Percentiles rank a stretch among this genome's conserved stretches.
Conservation (phyloP, 345 rosid species). For the Pseudoturritis turrita region DNA sequence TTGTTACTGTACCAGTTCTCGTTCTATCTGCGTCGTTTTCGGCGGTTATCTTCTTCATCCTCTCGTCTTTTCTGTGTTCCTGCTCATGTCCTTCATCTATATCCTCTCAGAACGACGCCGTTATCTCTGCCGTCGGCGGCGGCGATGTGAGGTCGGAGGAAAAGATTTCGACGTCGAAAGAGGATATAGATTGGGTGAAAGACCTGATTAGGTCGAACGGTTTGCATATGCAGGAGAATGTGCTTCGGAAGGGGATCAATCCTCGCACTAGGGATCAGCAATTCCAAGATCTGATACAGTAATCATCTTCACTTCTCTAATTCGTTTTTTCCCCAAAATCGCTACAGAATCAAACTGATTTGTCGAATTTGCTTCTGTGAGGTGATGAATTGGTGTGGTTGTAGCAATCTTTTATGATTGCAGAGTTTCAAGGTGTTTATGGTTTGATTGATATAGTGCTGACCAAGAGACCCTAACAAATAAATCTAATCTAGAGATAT, state of each 20-base stretch:
- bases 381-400: no score
- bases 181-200: conserved; percentile 76
- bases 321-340: neutral
- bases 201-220: conserved; percentile 79
- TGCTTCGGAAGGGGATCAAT: conserved; percentile 85
- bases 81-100: conserved; percentile 51
- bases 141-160: conserved; percentile 14
- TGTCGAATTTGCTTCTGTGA: no score
- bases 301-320: neutral
- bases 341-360: neutral
- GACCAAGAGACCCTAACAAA: neutral
- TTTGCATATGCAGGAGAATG: conserved; percentile 77
- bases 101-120: conserved; percentile 1
- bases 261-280: conserved; percentile 91
- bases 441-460: neutral
- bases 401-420: no score
- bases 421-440: no score
- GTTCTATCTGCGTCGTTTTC: conserved; percentile 50
- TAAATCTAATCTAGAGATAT: neutral
- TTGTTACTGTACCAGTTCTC: conserved; percentile 56
- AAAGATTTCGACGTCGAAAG: conserved; percentile 42
- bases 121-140: neutral
- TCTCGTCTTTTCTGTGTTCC: conserved; percentile 51
- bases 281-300: conserved; percentile 69
- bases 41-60: conserved; percentile 54